Conservation (phyloP, 1,284 basidiomycete genomes). For the Fomitopsis pinicola region DNA sequence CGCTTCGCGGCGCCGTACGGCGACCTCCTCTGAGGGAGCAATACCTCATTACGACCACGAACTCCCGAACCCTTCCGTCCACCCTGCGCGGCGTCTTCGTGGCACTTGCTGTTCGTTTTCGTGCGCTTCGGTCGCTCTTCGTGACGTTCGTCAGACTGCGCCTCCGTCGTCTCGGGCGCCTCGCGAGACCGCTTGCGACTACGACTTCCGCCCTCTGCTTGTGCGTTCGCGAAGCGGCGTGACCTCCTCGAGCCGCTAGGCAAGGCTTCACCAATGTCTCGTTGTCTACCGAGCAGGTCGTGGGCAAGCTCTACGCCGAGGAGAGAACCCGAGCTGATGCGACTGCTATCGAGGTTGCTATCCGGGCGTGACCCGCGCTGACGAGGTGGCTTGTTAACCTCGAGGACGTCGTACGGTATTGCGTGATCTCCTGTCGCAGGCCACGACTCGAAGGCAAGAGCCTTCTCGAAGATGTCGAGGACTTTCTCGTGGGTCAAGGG, state of each 20-base stretch:
- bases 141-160: neutral
- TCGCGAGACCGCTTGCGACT: neutral
- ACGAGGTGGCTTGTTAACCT: too few relatives aligned
- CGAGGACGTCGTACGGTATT: too few relatives aligned
- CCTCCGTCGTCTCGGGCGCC: neutral
- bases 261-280: too few relatives aligned
- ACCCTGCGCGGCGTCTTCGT: neutral
- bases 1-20: too few relatives aligned
- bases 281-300: neutral
- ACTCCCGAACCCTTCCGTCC: too few relatives aligned
- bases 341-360: neutral
- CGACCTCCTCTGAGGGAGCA: too few relatives aligned
- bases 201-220: neutral
- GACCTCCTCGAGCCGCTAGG: too few relatives aligned
- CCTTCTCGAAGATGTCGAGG: neutral
- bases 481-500: neutral
- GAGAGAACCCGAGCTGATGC: neutral
- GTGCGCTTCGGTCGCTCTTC: neutral
- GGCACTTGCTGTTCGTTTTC: neutral
- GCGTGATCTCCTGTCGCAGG: neutral
- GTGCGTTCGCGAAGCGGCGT: neutral
- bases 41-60: too few relatives aligned
- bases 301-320: neutral
- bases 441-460: neutral
- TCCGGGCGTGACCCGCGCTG: neutral